These are phyloP conservation scores for Epicoccum sorghinum DNA, from an alignment of 2,329 filamentous ascomycete genomes.

Conservation along the genomic window DNA sequence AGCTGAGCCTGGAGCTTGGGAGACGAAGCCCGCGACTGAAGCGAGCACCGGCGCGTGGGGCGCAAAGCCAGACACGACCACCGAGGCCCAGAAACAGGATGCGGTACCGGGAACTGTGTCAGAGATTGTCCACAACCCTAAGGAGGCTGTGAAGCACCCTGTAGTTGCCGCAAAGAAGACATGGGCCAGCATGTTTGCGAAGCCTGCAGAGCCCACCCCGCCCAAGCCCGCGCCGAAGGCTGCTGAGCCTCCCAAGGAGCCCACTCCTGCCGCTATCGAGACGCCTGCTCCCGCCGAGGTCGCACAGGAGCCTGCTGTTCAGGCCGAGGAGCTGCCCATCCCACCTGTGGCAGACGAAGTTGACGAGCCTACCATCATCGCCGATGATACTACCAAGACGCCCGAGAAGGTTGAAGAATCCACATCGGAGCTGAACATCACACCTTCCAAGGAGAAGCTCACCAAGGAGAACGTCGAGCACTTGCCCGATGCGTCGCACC, in stretches of 20 bases:
- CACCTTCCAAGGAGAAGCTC: conserved; percentile 78
- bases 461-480: conserved; percentile 93
- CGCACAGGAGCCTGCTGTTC: conserved; percentile 44
- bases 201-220: conserved; percentile 52
- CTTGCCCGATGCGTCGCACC: conserved; percentile 79
- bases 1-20: conserved; percentile 22
- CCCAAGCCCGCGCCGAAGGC: conserved; percentile 45
- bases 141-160: conserved; percentile 15
- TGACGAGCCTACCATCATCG: conserved; percentile 34
- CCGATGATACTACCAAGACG: conserved; percentile 38
- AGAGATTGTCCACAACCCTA: conserved; percentile 15
- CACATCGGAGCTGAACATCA: conserved; percentile 59
- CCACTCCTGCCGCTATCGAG: conserved; percentile 39
- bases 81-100: conserved; percentile 23
- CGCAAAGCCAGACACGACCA: conserved; percentile 15
- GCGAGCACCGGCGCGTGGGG: conserved; percentile 13
- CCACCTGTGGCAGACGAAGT: conserved; percentile 47
- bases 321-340: conserved; percentile 50
- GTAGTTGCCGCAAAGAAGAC: conserved; percentile 54
- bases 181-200: conserved; percentile 61
- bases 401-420: conserved; percentile 53
- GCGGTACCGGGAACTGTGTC: conserved; percentile 24
- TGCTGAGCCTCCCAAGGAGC: conserved; percentile 47
- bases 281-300: conserved; percentile 49
- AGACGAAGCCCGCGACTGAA: conserved; percentile 14